phyloP scores from a whole-genome alignment of 176 grass and related monocot genomes.

The Musa itinerans region DNA sequence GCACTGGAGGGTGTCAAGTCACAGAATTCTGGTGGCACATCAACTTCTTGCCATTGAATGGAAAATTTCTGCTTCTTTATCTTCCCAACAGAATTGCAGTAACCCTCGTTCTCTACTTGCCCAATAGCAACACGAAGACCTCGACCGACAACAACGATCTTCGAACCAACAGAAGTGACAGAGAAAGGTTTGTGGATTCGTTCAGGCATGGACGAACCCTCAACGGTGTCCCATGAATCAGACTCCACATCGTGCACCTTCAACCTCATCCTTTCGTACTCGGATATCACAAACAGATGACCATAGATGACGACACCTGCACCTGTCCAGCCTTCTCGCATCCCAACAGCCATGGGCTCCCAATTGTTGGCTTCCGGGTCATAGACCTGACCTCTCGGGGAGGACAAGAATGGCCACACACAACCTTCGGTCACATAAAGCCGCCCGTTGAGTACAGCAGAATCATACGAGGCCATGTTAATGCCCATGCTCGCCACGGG shows the following conservation, averaged over 20 bases:
- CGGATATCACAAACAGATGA: slow-evolving; percentile 65
- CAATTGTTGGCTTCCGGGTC: slow-evolving; percentile 47
- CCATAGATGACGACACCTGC: slow-evolving; percentile 40
- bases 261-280: slow-evolving; percentile 76
- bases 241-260: slow-evolving; percentile 59
- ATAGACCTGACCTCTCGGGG: slow-evolving; percentile 68
- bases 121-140: slow-evolving; percentile 65
- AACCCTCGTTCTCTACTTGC: slow-evolving; percentile 32
- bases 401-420: slow-evolving; percentile 83
- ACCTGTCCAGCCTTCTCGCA: slow-evolving; percentile 93
- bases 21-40: slow-evolving; percentile 39
- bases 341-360: slow-evolving; percentile 68
- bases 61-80: slow-evolving; percentile 14
- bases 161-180: slow-evolving; percentile 37
- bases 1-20: slow-evolving; percentile 75
- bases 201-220: slow-evolving; percentile 51
- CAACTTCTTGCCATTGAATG: slow-evolving; percentile 54
- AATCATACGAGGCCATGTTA: slow-evolving; percentile 78
- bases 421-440: slow-evolving; percentile 78
- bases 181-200: slow-evolving; percentile 73
- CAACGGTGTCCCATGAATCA: slow-evolving; percentile 61
- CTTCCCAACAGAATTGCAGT: neutral
- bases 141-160: slow-evolving; percentile 60
- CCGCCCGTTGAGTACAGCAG: slow-evolving; percentile 50
- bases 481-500: slow-evolving; percentile 54